Evolutionary conservation across 2,329 filamentous ascomycete species (phyloP).

Genomic region (Hypoxylon sp.): DNA sequence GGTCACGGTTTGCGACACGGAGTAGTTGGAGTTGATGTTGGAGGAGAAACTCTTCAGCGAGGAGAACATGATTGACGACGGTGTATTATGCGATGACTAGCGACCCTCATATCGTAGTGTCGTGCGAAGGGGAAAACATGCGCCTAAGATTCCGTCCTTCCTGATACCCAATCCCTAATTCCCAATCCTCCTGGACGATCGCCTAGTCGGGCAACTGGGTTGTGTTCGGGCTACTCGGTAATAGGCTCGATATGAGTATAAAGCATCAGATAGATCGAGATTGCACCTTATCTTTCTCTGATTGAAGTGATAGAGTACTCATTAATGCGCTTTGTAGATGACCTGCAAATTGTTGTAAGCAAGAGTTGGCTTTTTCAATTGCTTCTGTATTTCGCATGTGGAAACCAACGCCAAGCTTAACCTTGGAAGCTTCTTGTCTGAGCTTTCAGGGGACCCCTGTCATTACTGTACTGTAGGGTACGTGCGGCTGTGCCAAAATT

Average conservation of each 20-base stretch:
- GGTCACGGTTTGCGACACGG: slow-evolving; percentile 80
- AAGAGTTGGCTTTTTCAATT: slow-evolving; percentile 22
- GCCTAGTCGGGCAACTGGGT: slow-evolving; percentile 18
- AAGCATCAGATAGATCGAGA: background rate
- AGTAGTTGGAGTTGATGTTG: slow-evolving; percentile 94
- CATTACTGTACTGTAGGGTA: background rate
- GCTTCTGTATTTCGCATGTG: slow-evolving; percentile 27
- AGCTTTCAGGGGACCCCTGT: slow-evolving; percentile 31
- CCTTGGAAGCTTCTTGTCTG: slow-evolving; percentile 21
- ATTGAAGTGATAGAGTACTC: background rate
- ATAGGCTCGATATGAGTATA: slow-evolving; percentile 9
- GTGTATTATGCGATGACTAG: slow-evolving; percentile 32
- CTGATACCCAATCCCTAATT: slow-evolving; percentile 11
- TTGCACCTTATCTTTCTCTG: background rate
- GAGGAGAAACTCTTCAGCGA: slow-evolving; percentile 93
- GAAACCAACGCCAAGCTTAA: slow-evolving; percentile 35
- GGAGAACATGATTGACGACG: slow-evolving; percentile 81
- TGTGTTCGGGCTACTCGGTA: slow-evolving; percentile 28
- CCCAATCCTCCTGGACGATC: slow-evolving; percentile 14
- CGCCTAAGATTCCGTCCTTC: slow-evolving; percentile 25
- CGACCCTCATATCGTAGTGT: slow-evolving; percentile 51
- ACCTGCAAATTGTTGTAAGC: slow-evolving; percentile 24
- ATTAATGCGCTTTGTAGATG: slow-evolving; percentile 24
- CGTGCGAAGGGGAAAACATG: slow-evolving; percentile 43
- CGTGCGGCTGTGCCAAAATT: slow-evolving; percentile 18